Base-by-base conservation (phyloP, 2,329 filamentous ascomycete genomes). In the Leptographium lundbergii region DNA sequence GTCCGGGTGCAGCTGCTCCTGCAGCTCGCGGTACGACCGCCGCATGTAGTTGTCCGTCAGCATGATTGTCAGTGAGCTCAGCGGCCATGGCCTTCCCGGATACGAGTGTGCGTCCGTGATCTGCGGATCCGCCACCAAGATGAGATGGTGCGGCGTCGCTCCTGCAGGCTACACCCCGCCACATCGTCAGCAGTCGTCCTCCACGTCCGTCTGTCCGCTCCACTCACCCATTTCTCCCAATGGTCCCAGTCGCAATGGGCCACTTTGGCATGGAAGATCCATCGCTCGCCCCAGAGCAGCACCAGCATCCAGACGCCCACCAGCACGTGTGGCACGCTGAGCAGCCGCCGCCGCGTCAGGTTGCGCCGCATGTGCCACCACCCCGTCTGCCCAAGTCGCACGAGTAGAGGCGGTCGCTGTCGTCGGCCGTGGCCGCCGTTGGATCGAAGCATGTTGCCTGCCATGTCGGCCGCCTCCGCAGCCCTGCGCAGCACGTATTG, bases 71-170 rank as follows among this genome's bases (percentile, higher is more conserved):
- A 84, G 63, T 13, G 78, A 70, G 61, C 75, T 79, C 22, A 85
- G 67, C 29, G 79, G 77, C 78, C 81, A 83, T 9, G 81, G 81
- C 27, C 91, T 85, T 65, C 87, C 90, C 2, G 91, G 89, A 67
- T 96, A 96, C n/a, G 91, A 95, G 71, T 96, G 89, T 58, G 91
- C 89, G 71, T 96, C 91, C 67, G 94, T 90, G 60, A 96, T 80
- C 70, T 96, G 91, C 51, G 91, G 91, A 68, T 96, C 91, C 61
- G 91, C 90, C 64, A 96, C 79, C 69, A 96, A 85, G 65, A 89
- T 78, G 65, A 95, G 79, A 69, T 86, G 89, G 70, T 97, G 91
- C 32, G 94, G 94, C 39, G 80, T 83, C 56, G 91, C 87, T 65
- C 80, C 84, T 66, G 80, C 73, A 57, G 91, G 89, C 94, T 96